Evolutionary conservation across 1,284 basidiomycete genomes (phyloP), one percentile per base, ranked within the genome.

Genomic region (Cryptococcus depauperatus): DNA sequence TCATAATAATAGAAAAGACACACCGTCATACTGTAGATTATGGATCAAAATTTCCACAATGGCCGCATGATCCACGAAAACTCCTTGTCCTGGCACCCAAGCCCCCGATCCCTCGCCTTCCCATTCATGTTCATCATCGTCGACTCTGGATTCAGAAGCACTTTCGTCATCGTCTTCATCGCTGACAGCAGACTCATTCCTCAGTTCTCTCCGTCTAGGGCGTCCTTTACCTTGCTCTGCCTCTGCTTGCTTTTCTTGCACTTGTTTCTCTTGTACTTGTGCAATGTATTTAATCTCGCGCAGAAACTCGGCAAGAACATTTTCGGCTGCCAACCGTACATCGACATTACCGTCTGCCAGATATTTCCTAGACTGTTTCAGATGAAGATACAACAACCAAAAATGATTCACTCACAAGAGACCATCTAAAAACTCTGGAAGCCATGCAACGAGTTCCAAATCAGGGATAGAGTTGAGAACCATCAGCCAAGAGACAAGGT

Each of bases 391-490:
- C n/a, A n/a, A n/a, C n/a, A n/a, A n/a, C n/a, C n/a, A n/a, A n/a
- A n/a, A n/a, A n/a, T n/a, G n/a, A 23, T 21, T 10, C 2, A 77
- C 85, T 74, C 55, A 91, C 88, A 96, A 64, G 35, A 99, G 77
- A 3, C 90, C 92, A 55, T 96, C 91, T 33, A 99, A 72, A 66
- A 98, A 95, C 58, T 93, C 83, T 0, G 95, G 93, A 14, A 99
- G 79, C 71, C 88, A 95, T 25, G 85, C 83, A 41, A 98, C 85
- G 19, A 99, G 77, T 66, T 98, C 92, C 41, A 98, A 75, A 64
- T 98, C 92, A 1, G 95, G 95, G 1, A 98, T 88, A 5, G 91
- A 95, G 64, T 97, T 91, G 32, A 99, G 78, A 2, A 96, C 87
- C 38, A 82, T 88, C 52, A 98, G 86, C 95, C 95, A 99, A 8